Percentiles rank a stretch among this genome's conserved stretches.
These are phyloP conservation scores for Oxyria digyna DNA, from an alignment of 148 eudicot genomes.

Conservation along the genomic window DNA sequence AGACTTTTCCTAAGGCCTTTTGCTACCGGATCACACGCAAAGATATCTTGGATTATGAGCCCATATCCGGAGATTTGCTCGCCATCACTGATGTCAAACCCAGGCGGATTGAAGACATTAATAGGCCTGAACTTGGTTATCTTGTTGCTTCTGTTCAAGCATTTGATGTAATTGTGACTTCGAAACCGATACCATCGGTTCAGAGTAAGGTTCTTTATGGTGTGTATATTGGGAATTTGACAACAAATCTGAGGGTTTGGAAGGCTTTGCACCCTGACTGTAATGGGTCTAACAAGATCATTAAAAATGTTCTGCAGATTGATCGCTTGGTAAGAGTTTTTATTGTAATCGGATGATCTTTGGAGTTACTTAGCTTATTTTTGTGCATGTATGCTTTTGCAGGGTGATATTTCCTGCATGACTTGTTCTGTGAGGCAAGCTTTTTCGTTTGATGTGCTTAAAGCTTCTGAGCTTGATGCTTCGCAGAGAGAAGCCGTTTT, in stretches of 20 bases:
- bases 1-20: constrained; percentile 18
- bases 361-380: neutral
- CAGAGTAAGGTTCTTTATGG: neutral
- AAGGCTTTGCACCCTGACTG: constrained; percentile 21
- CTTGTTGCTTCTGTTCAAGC: constrained; percentile 23
- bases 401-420: constrained; percentile 3
- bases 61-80: neutral
- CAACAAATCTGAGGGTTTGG: neutral
- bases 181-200: neutral
- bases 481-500: constrained; percentile 36
- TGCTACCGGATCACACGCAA: constrained; percentile 20
- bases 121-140: constrained; percentile 10
- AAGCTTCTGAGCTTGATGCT: constrained; percentile 14
- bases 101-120: constrained; percentile 23
- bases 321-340: constrained; percentile 16
- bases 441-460: neutral
- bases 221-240: neutral
- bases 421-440: constrained; percentile 2
- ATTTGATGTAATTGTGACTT: constrained; percentile 11
- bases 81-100: neutral
- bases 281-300: constrained; percentile 17
- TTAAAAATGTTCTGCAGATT: constrained; percentile 15
- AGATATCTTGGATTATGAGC: neutral
- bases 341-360: too few relatives aligned
- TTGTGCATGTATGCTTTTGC: neutral